Conservation (phyloP, 345 rosid species). For the Microthlaspi erraticum region DNA sequence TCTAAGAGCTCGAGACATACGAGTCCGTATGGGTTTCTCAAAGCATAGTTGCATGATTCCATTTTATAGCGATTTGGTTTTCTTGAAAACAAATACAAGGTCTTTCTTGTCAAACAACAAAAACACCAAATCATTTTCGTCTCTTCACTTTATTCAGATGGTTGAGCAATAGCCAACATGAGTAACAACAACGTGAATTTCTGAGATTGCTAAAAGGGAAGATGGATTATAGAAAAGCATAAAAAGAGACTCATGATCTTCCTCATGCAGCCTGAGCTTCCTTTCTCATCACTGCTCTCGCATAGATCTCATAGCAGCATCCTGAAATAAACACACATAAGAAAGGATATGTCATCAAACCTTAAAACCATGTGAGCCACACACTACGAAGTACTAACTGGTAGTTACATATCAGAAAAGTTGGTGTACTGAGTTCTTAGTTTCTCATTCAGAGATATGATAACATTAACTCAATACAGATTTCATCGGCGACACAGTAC, state of each 20-base stretch:
- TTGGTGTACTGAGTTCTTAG: neutral
- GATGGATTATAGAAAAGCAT: neutral
- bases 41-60: constrained; percentile 11
- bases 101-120: neutral
- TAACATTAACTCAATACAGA: neutral
- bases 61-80: constrained; percentile 10
- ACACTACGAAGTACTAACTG: neutral
- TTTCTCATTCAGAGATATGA: neutral
- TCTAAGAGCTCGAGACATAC: neutral
- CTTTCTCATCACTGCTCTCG: constrained; percentile 69
- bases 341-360: neutral
- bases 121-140: constrained; percentile 5
- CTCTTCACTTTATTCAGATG: constrained; percentile 35
- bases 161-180: constrained; percentile 23
- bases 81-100: constrained; percentile 23
- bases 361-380: neutral
- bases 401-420: neutral
- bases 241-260: constrained; percentile 44
- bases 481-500: neutral
- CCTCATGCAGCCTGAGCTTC: constrained; percentile 61
- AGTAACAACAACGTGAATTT: neutral
- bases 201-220: constrained; percentile 1
- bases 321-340: constrained; percentile 54
- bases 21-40: constrained; percentile 2
- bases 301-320: constrained; percentile 95